Conservation (phyloP, 768 basidiomycete genomes). For the Saitozyma sp. region DNA sequence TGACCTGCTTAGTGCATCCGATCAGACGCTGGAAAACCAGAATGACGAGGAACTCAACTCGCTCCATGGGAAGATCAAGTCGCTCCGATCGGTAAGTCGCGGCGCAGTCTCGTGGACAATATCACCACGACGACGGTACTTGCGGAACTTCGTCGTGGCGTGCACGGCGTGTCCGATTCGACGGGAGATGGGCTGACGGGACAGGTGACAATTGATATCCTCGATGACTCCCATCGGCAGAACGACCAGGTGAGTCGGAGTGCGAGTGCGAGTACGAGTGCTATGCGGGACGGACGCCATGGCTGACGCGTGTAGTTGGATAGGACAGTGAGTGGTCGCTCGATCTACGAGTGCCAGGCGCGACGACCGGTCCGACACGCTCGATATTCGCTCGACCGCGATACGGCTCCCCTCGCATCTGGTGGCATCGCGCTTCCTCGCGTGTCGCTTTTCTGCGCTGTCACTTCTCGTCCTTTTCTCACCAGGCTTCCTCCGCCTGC, state of each 20-base stretch:
- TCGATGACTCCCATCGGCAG: slow-evolving; percentile 49
- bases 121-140: too few species aligned
- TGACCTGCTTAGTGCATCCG: slow-evolving; percentile 26
- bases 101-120: too few species aligned
- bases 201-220: slow-evolving; percentile 53
- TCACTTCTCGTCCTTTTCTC: too few species aligned
- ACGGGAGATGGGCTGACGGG: slow-evolving; percentile 5
- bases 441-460: too few species aligned
- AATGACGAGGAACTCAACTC: slow-evolving; percentile 50
- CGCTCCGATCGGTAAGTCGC: slow-evolving; percentile 43
- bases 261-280: not conserved
- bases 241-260: slow-evolving; percentile 47
- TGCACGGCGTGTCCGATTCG: too few species aligned
- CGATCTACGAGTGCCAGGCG: not conserved
- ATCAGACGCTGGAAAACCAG: slow-evolving; percentile 51
- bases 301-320: not conserved
- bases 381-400: not conserved
- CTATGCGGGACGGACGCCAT: not conserved
- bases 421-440: too few species aligned
- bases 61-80: slow-evolving; percentile 52
- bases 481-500: too few species aligned
- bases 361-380: not conserved
- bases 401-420: not conserved
- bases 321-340: not conserved
- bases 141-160: too few species aligned